Base-by-base conservation (phyloP, 257 asterid species). In the Schizonepeta tenuifolia region DNA sequence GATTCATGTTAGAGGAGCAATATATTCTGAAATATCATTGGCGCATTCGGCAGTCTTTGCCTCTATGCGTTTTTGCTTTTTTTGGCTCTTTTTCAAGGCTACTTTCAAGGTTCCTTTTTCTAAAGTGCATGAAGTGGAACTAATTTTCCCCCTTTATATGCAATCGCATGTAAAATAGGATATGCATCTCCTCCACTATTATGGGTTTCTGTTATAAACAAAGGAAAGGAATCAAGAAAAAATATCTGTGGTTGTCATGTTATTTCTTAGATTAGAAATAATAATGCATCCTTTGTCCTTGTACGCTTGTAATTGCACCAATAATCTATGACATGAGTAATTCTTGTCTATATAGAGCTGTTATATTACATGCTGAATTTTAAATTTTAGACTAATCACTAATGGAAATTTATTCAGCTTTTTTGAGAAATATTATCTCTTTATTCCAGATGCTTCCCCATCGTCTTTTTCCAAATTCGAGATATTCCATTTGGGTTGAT, bases 401-500 rank as follows among this genome's bases (percentile, higher is more conserved):
- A 38, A 51, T 75, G 60, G 2, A 11, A n/a, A 3, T 60, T 28
- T 47, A 5, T 66, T 13, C 35, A 14, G 26, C 38, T 31, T 46
- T 59, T 64, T 59, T 59, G 56, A 24, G 66, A 40, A 46, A 41
- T 35, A 21, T 51, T 75, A 43, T 71, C 44, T 67, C 49, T 69
- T 82, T 20, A 69, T 76, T 61, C 80, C 96, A 95, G 99, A 90
- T 95, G 99, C 90, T 95, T 77, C 85, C 96, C 40, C 99, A 95
- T 80, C 98, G 98, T 62, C 96, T 95, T 77, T 95, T 95, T 74
- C 98, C 98, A 38, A 89, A 92, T 82, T 79, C 98, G 44, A 84
- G 83, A 80, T 95, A 88, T 79, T 95, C 99, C 67, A 89, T 95
- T 50, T 95, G 99, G 99, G 97, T 92, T 58, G 99, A 95, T 78